Base-by-base conservation (phyloP, 768 basidiomycete species). In the Suillus occidentalis region DNA sequence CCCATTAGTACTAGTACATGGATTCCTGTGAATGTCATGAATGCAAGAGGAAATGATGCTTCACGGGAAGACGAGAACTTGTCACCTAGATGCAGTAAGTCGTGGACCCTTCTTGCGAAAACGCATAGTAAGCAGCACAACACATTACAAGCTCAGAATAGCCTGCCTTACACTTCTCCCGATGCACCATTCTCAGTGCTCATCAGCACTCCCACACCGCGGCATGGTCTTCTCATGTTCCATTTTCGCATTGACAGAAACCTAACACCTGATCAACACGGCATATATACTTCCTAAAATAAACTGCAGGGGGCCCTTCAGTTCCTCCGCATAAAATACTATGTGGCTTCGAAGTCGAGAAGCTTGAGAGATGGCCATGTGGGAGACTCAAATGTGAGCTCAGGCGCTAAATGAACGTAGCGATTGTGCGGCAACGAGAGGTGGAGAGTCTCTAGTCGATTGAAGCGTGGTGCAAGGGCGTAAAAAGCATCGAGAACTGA, bases 351-450 rank as follows among this genome's bases (percentile, higher is more conserved):
- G 3, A 37, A 13, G 22, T 37, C 36, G 14, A 57, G 36, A 57
- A 37, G n/a, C 22, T 37, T 57, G 22, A 57, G 36, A 37, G 34
- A 36, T 36, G 53, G 53, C 53, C 53, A 55, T 36, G 34, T 36
- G n/a, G 20, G 53, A 55, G 53, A 36, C 20, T 55, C 53, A 22
- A 37, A 37, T 57, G 56, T 57, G n/a, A 39, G 56, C 36, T 57
- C 56, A 37, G 56, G 20, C 36, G n/a, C 36, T n/a, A 57, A 14
- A 37, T 37, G 56, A 39, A 57, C n/a, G 4, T 37, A 39, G 36
- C 36, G 56, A 57, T 57, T 57, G 7, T 57, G 56, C 8, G 56
- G 56, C 6, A 57, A 57, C 1, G 36, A 57, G n/a, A 57, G 36
- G 36, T 57, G 56, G 36, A 37, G 36, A 39, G 56, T 37, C n/a